These are phyloP conservation scores for Fraxinus anomala DNA, from an alignment of 257 asterid genomes.

Conservation along the genomic window DNA sequence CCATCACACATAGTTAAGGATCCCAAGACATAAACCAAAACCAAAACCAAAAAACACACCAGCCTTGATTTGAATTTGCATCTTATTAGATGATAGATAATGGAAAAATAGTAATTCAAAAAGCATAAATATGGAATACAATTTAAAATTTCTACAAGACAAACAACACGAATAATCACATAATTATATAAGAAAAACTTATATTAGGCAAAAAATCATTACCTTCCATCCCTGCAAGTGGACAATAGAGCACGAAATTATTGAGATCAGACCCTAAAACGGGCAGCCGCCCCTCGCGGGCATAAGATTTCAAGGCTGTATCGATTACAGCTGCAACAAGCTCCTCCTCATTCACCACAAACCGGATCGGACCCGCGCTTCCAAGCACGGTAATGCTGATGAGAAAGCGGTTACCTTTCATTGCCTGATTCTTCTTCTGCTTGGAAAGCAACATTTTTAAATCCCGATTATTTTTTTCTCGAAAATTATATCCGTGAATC, in stretches of 20 bases:
- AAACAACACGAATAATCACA: neutral
- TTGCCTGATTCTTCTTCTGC: conserved; percentile 39
- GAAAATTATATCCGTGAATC: neutral
- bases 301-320: conserved; percentile 41
- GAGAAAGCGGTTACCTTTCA: conserved; percentile 38
- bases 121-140: too few species aligned
- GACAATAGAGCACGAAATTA: conserved; percentile 36
- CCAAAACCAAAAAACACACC: too few species aligned
- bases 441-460: conserved; percentile 33
- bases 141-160: neutral
- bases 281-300: conserved; percentile 46
- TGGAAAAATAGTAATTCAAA: neutral
- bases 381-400: conserved; percentile 46
- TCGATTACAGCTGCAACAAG: conserved; percentile 37
- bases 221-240: conserved; percentile 38
- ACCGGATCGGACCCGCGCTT: conserved; percentile 46
- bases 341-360: conserved; percentile 43
- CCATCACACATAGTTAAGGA: neutral
- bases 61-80: too few species aligned
- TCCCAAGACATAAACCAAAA: neutral
- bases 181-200: neutral
- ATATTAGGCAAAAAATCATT: neutral
- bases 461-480: neutral
- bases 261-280: conserved; percentile 38
- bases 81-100: neutral